A percentile compares a stretch with the other conserved stretches of the same genome.
These are phyloP conservation scores for Eremothecium sinecaudum DNA, from an alignment of 1,139 yeast species.

Conservation along the genomic window DNA sequence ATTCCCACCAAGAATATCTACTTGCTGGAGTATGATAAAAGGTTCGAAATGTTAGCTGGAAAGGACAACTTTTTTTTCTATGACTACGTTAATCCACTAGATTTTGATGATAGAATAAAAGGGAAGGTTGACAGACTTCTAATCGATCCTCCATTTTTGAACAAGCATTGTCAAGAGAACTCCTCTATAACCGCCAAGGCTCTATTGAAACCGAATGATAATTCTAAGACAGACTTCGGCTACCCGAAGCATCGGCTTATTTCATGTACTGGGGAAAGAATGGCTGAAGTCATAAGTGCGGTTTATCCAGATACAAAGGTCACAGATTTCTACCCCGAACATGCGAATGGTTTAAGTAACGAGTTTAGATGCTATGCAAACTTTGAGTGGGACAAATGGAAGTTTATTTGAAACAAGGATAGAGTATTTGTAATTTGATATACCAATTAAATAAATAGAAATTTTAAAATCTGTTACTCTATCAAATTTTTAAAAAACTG, in stretches of 20 bases:
- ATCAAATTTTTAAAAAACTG: too few species aligned
- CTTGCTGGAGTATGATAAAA: constrained; percentile 64
- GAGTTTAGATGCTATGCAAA: constrained; percentile 82
- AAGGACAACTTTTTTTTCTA: constrained; percentile 55
- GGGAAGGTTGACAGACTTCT: constrained; percentile 65
- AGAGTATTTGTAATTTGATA: too few species aligned
- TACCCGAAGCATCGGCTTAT: constrained; percentile 44
- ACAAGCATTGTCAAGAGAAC: constrained; percentile 69
- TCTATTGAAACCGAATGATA: constrained; percentile 39
- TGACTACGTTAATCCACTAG: constrained; percentile 63
- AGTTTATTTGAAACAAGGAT: too few species aligned
- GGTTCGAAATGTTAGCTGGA: constrained; percentile 69
- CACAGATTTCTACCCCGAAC: constrained; percentile 69
- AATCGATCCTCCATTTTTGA: constrained; percentile 83
- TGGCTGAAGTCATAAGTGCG: constrained; percentile 50
- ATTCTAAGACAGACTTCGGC: constrained; percentile 34
- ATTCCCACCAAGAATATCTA: constrained; percentile 63
- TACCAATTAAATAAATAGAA: not conserved
- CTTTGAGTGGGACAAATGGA: constrained; percentile 52
- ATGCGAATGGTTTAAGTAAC: constrained; percentile 75
- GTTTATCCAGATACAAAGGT: constrained; percentile 56
- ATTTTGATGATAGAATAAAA: constrained; percentile 47
- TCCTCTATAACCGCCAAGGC: constrained; percentile 62
- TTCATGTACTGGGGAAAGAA: constrained; percentile 83
- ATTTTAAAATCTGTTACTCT: not conserved